These are phyloP conservation scores for Coprinopsis sp. DNA, from an alignment of 768 basidiomycete genomes.

Conservation along the genomic window DNA sequence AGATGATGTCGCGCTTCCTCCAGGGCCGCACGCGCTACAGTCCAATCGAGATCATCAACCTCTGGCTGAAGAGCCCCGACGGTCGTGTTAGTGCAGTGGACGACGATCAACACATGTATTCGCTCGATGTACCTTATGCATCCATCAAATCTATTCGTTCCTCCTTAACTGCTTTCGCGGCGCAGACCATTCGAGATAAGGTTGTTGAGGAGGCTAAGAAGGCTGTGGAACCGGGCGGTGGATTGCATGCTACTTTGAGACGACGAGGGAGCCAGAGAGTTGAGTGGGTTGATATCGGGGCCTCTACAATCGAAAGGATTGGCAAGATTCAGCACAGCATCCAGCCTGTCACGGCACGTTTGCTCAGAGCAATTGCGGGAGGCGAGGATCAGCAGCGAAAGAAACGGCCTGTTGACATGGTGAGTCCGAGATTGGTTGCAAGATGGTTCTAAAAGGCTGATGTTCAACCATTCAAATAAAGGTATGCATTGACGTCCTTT, in stretches of 20 bases:
- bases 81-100: neutral
- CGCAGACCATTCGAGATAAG: constrained; percentile 13
- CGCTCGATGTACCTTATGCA: neutral
- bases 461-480: too few relatives aligned
- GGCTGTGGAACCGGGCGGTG: constrained; percentile 8
- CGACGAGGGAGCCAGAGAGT: constrained; percentile 5
- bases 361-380: neutral
- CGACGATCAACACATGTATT: neutral
- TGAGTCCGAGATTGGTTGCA: neutral
- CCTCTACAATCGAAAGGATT: neutral
- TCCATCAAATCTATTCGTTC: constrained; percentile 14
- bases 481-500: constrained; percentile 7
- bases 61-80: neutral
- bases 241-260: constrained; percentile 5
- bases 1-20: neutral
- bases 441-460: too few relatives aligned
- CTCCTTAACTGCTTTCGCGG: constrained; percentile 18
- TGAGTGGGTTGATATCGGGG: constrained; percentile 4
- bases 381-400: neutral
- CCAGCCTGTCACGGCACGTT: constrained; percentile 2
- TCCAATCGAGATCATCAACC: neutral
- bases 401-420: neutral
- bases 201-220: constrained; percentile 10
- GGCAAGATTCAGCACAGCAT: neutral
- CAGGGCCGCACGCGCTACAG: neutral